These are phyloP conservation scores for Ochetophila trinervis DNA, from an alignment of 306 rosid species.

Conservation along the genomic window DNA sequence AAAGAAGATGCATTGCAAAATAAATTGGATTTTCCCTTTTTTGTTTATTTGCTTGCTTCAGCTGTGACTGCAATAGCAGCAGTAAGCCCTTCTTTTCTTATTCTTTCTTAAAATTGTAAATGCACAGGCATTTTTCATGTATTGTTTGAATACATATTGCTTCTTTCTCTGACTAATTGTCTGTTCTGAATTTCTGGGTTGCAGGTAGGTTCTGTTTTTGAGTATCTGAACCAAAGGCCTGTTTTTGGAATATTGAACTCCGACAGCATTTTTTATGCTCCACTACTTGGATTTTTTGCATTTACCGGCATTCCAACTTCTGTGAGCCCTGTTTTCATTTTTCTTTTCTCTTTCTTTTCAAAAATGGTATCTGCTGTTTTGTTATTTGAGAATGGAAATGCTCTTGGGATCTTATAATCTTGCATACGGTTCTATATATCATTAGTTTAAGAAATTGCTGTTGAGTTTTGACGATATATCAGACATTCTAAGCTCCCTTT, in stretches of 20 bases:
- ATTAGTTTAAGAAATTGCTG: background rate
- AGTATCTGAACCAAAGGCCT: conserved; percentile 79
- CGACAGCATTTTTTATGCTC: conserved; percentile 82
- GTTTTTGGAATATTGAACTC: conserved; percentile 73
- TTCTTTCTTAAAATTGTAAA: background rate
- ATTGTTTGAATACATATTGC: background rate
- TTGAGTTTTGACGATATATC: background rate
- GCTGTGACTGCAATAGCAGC: conserved; percentile 95
- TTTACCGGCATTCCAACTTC: conserved; percentile 84
- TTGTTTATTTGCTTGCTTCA: conserved; percentile 72
- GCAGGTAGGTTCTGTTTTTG: conserved; percentile 91
- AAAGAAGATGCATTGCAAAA: conserved; percentile 31
- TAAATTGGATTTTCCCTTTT: conserved; percentile 61
- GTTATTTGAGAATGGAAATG: background rate
- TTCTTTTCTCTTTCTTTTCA: conserved; percentile 3
- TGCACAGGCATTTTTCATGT: background rate
- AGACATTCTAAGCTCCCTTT: background rate
- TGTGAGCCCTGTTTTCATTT: conserved; percentile 38
- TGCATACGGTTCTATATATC: background rate
- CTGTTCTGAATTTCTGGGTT: background rate
- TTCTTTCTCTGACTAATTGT: background rate
- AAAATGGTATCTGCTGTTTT: background rate
- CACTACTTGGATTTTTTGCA: conserved; percentile 85
- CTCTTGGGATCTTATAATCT: background rate
- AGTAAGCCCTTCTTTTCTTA: conserved; percentile 38